Evolutionary conservation across 768 basidiomycete genomes (phyloP).

Genomic region (Coprinopsis cinerea): DNA sequence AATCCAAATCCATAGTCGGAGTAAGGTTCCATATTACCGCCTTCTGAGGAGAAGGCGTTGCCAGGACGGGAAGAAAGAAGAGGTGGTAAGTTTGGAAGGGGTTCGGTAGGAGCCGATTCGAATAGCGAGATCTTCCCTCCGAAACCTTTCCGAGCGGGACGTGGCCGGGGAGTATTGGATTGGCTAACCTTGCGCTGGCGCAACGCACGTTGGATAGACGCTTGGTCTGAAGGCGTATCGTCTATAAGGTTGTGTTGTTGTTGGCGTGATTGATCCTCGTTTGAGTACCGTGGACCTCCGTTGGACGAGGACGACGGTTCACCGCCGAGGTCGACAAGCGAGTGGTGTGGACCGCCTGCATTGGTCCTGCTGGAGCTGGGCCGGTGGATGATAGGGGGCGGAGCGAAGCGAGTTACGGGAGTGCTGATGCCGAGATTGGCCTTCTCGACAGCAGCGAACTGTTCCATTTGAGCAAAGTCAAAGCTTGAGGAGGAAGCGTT

Average conservation of each 20-base stretch:
- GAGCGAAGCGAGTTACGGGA: conserved; percentile 34
- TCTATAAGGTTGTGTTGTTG: conserved; percentile 9
- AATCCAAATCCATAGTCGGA: conserved; percentile 24
- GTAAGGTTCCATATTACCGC: conserved; percentile 16
- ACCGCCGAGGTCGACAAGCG: neutral
- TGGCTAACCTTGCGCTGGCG: conserved; percentile 87
- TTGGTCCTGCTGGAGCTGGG: conserved; percentile 9
- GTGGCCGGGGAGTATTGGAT: conserved; percentile 58
- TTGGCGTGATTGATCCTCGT: neutral
- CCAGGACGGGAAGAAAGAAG: conserved; percentile 38
- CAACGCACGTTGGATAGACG: conserved; percentile 27
- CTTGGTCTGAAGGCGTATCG: conserved; percentile 16
- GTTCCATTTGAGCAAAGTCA: conserved; percentile 73
- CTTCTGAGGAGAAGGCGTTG: conserved; percentile 18
- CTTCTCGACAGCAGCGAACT: conserved; percentile 69
- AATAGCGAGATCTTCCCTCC: conserved; percentile 90
- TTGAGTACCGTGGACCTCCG: conserved; percentile 1
- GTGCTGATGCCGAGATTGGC: conserved; percentile 52
- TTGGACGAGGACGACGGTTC: neutral
- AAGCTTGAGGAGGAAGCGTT: conserved; percentile 53
- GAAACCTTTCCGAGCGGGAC: conserved; percentile 49
- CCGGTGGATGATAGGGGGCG: conserved; percentile 18
- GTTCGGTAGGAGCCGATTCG: conserved; percentile 52
- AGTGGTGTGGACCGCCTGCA: conserved; percentile 2
- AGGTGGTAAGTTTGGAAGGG: conserved; percentile 25